Evolutionary conservation across 257 asterid genomes (phyloP).

Genomic region (Nicotiana attenuata): DNA sequence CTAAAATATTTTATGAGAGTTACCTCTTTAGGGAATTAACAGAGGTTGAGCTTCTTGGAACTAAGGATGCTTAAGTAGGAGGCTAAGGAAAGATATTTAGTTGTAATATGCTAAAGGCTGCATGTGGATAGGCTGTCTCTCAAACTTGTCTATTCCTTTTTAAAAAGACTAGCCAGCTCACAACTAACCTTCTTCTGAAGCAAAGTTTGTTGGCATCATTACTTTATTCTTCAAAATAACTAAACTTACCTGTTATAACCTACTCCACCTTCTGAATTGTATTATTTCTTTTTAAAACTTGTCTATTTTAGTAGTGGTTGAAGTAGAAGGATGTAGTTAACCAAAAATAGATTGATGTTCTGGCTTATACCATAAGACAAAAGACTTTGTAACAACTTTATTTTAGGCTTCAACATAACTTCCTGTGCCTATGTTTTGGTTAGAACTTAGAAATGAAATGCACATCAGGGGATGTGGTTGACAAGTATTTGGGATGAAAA

Average conservation of each 20-base stretch:
- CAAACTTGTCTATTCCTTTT: constrained; percentile 26
- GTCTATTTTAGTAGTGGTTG: neutral
- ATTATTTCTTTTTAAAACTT: neutral
- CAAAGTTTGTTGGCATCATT: constrained; percentile 23
- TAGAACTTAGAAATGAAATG: too few species aligned
- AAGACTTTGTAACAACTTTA: neutral
- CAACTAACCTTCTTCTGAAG: constrained; percentile 37
- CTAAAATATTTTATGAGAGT: neutral
- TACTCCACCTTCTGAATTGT: neutral
- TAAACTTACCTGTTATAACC: neutral
- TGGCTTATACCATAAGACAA: neutral
- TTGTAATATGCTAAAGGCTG: neutral
- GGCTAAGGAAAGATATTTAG: neutral
- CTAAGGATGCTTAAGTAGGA: neutral
- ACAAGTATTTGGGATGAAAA: too few species aligned
- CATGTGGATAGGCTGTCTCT: constrained; percentile 50
- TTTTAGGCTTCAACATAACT: neutral
- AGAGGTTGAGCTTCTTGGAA: neutral
- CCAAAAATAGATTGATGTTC: neutral
- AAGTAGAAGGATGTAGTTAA: neutral
- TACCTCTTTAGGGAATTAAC: neutral
- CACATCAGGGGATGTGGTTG: too few species aligned
- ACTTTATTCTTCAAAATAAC: neutral
- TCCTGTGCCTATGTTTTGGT: too few species aligned
- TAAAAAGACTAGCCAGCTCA: constrained; percentile 48